A percentile compares a stretch with the other conserved stretches of the same genome.
phyloP scores from a whole-genome alignment of 2,329 filamentous ascomycete genomes.

The Calonectria hongkongensis region DNA sequence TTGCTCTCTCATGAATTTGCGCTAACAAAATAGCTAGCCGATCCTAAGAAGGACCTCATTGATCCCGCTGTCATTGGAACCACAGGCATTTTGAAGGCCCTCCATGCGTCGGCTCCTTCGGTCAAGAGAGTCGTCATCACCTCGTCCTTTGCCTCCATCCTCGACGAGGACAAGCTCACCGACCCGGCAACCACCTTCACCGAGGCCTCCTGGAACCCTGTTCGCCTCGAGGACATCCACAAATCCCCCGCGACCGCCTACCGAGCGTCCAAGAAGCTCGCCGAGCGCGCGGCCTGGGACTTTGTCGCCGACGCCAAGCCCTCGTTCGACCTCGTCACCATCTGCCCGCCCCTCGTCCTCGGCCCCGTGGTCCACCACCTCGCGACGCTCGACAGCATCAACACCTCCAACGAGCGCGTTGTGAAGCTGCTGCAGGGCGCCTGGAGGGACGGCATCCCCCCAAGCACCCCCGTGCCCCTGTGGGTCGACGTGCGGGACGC shows the following conservation, averaged over 20 bases:
- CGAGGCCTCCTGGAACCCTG: slow-evolving; percentile 73
- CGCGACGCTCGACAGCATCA: slow-evolving; percentile 66
- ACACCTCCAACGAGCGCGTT: slow-evolving; percentile 73
- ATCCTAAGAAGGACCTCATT: slow-evolving; percentile 72
- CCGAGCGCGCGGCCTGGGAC: slow-evolving; percentile 73
- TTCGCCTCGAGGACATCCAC: slow-evolving; percentile 66
- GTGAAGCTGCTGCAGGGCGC: slow-evolving; percentile 70
- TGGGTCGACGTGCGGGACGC: slow-evolving; percentile 76
- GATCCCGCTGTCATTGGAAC: slow-evolving; percentile 76
- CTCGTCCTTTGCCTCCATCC: slow-evolving; percentile 73
- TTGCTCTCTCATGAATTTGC: not conserved
- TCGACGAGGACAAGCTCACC: slow-evolving; percentile 61
- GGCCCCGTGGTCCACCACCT: slow-evolving; percentile 72
- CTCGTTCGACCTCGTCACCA: slow-evolving; percentile 70
- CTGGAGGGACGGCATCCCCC: slow-evolving; percentile 67
- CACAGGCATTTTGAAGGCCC: slow-evolving; percentile 82
- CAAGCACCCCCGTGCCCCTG: slow-evolving; percentile 63
- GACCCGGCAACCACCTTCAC: slow-evolving; percentile 65
- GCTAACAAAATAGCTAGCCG: slow-evolving; percentile 55
- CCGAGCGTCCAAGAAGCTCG: slow-evolving; percentile 73
- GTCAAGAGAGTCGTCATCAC: slow-evolving; percentile 84
- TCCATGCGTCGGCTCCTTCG: slow-evolving; percentile 73
- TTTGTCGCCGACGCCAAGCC: slow-evolving; percentile 67
- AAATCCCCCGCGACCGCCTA: slow-evolving; percentile 66
- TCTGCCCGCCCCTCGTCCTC: slow-evolving; percentile 74